A percentile compares a stretch with the other conserved stretches of the same genome.
Conservation (phyloP, 768 basidiomycete genomes). For the Tylopilus subfusipes region DNA sequence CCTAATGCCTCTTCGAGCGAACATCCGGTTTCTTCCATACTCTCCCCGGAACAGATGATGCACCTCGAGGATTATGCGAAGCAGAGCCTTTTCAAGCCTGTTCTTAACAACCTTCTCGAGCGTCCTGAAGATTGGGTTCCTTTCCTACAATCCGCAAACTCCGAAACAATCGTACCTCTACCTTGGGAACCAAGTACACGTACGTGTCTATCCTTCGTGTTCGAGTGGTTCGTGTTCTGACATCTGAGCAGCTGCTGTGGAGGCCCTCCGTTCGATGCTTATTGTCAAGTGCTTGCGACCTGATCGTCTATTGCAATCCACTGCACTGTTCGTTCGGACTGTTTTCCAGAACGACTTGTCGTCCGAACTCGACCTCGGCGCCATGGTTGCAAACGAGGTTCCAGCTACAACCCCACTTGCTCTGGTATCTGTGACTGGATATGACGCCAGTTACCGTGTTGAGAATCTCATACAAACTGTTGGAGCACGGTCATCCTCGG, state of each 20-base stretch:
- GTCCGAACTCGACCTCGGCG: slow-evolving; percentile 69
- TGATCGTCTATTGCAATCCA: slow-evolving; percentile 84
- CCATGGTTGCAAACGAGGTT: slow-evolving; percentile 78
- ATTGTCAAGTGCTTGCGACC: slow-evolving; percentile 90
- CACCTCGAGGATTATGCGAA: slow-evolving; percentile 71
- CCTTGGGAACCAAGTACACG: slow-evolving; percentile 78
- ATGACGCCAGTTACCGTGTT: slow-evolving; percentile 97
- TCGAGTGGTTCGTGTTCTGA: slow-evolving; percentile 10
- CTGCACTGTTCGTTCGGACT: slow-evolving; percentile 65
- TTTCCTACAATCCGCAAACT: slow-evolving; percentile 64
- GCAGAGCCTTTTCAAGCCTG: slow-evolving; percentile 73
- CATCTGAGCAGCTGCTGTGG: slow-evolving; percentile 53
- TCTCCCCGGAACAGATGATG: slow-evolving; percentile 64
- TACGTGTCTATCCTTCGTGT: slow-evolving; percentile 39
- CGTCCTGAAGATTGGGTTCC: slow-evolving; percentile 65
- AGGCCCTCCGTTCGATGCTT: slow-evolving; percentile 71
- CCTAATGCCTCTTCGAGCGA: slow-evolving; percentile 34
- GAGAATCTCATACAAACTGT: slow-evolving; percentile 81
- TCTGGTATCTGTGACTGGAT: slow-evolving; percentile 89
- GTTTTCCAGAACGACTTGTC: slow-evolving; percentile 84
- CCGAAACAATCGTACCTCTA: slow-evolving; percentile 68
- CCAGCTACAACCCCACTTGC: slow-evolving; percentile 80
- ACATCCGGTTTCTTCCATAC: slow-evolving; percentile 40
- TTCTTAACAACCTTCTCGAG: slow-evolving; percentile 58
- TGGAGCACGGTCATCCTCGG: slow-evolving; percentile 74